Conservation (phyloP, 2,329 filamentous ascomycete species). For the Aspergillus chevalieri region DNA sequence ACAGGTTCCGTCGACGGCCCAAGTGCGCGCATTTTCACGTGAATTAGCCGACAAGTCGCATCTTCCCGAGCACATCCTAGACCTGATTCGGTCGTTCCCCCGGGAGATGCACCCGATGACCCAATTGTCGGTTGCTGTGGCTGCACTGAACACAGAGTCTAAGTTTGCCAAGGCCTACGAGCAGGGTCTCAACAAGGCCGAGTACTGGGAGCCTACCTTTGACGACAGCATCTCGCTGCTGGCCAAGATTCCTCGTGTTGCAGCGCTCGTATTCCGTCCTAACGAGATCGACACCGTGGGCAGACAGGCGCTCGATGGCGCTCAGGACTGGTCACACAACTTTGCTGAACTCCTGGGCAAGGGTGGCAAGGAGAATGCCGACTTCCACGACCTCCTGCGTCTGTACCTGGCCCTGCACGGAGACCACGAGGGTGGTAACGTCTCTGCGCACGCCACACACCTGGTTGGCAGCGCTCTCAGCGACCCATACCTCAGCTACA, state of each 20-base stretch:
- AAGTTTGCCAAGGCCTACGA: slow-evolving; percentile 92
- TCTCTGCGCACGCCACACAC: slow-evolving; percentile 92
- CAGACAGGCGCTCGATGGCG: slow-evolving; percentile 67
- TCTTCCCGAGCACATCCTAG: slow-evolving; percentile 74
- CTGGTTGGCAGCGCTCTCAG: slow-evolving; percentile 90
- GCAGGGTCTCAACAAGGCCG: slow-evolving; percentile 82
- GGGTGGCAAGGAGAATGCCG: slow-evolving; percentile 66
- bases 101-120: slow-evolving; percentile 95
- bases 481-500: slow-evolving; percentile 94
- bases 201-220: slow-evolving; percentile 98
- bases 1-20: slow-evolving; percentile 73
- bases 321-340: slow-evolving; percentile 98
- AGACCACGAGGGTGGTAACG: slow-evolving; percentile 96
- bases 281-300: slow-evolving; percentile 66
- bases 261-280: slow-evolving; percentile 95
- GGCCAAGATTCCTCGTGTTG: slow-evolving; percentile 93
- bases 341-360: slow-evolving; percentile 95
- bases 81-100: slow-evolving; percentile 86
- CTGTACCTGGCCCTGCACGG: slow-evolving; percentile 94
- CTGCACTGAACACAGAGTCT: slow-evolving; percentile 90
- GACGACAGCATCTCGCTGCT: slow-evolving; percentile 91
- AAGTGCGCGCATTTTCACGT: slow-evolving; percentile 75
- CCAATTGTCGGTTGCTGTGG: slow-evolving; percentile 90
- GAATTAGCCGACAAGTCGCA: slow-evolving; percentile 81
- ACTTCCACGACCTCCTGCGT: slow-evolving; percentile 82